Base-by-base conservation (phyloP, 23 red algal genomes). In the Gracilaria caudata region DNA sequence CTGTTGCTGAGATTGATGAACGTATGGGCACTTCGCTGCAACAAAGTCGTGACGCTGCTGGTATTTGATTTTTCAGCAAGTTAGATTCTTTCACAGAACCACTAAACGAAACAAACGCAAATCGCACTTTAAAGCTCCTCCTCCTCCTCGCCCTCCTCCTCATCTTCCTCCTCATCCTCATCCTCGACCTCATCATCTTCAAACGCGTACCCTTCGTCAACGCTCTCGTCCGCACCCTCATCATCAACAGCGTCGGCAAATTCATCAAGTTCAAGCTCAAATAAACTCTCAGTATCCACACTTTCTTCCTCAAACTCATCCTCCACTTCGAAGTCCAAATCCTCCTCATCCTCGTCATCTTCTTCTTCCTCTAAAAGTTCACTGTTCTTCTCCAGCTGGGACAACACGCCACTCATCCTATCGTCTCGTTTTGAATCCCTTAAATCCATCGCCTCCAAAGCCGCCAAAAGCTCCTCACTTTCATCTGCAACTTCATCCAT, bases 1-100 rank as follows among this genome's bases (percentile, higher is more conserved):
- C 68, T 19, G 82, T 86, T 53, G 82, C 56, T 4, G 82, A 86
- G 82, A 73, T 86, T 5, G 82, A 86, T 44, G 82, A 86, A 44
- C 61, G 82, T 29, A 74, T 86, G 82, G 44, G 51, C 19, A 55
- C 23, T 19, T 38, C 56, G n/a, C 26, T 86, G 46, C 24, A 57
- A 56, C 59, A 53, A 20, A 55, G 56, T 56, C 65, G 82, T 11
- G 82, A 86, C 9, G 39, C 44, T 16, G 79, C 79, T 17, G 70
- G 29, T 47, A 23, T 75, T 29, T 75, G 43, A 75, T 46, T 66
- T 66, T 36, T 6, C 12, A 37, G 36, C 25, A 33, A 36, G 61
- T 66, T 66, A 66, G 61, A 29, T 66, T 36, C 32, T 36, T 35
- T 24, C 41, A 45, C 41, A 7, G 10, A 10, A 45, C 49, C 49